Evolutionary conservation across 2,329 filamentous ascomycete species (phyloP).

Genomic region (Sclerotinia sclerotiorum): DNA sequence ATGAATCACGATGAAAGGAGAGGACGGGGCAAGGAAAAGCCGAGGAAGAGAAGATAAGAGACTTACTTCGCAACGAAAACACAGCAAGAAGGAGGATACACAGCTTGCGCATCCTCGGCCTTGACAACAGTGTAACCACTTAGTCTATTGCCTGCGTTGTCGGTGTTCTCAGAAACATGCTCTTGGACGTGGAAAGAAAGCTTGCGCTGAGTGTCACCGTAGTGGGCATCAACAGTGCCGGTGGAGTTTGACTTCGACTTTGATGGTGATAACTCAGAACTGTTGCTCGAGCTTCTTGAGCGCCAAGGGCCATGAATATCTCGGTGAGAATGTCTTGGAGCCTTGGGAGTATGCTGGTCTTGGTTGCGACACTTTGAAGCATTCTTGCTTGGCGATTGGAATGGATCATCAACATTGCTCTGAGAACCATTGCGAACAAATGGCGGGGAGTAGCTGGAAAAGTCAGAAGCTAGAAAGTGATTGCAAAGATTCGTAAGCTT

Average conservation of each 20-base stretch:
- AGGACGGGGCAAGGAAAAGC: not conserved
- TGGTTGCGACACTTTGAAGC: constrained; percentile 19
- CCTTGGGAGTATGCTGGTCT: constrained; percentile 33
- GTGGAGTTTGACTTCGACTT: constrained; percentile 4
- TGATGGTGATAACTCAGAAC: constrained; percentile 25
- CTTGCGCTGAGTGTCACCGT: constrained; percentile 27
- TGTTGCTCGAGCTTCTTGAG: constrained; percentile 31
- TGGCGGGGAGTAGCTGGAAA: constrained; percentile 35
- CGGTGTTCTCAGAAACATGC: constrained; percentile 24
- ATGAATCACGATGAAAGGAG: not conserved
- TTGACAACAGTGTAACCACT: constrained; percentile 27
- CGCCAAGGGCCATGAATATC: constrained; percentile 36
- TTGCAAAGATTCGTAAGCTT: not conserved
- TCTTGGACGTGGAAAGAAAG: constrained; percentile 27
- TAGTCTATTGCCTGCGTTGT: constrained; percentile 11
- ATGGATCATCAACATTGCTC: constrained; percentile 33
- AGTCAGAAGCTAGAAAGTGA: constrained; percentile 13
- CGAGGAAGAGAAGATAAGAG: not conserved
- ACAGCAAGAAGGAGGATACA: constrained; percentile 53
- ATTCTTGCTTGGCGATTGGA: constrained; percentile 28
- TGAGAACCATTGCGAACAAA: constrained; percentile 35
- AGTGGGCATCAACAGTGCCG: constrained; percentile 6
- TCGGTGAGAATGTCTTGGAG: constrained; percentile 28
- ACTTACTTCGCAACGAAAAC: constrained; percentile 67
- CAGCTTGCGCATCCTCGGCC: constrained; percentile 36